phyloP scores from a whole-genome alignment of 768 basidiomycete species.

The Flagelloscypha sp. region DNA sequence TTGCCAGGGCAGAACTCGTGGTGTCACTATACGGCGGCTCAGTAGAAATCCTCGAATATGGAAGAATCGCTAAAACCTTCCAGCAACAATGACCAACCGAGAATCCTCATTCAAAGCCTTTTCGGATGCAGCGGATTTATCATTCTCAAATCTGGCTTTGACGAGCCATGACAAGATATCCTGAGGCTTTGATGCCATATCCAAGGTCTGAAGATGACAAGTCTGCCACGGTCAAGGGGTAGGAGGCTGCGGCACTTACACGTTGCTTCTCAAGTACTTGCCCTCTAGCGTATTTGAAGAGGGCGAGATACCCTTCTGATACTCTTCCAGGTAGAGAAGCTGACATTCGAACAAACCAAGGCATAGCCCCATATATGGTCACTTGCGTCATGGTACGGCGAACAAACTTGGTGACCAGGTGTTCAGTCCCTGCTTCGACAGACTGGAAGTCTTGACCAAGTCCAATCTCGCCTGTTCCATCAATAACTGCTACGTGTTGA shows the following conservation, averaged over 20 bases:
- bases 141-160: slow-evolving; percentile 3
- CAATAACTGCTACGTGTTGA: no score
- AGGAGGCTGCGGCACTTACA: background rate
- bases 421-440: background rate
- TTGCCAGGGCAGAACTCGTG: background rate
- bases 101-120: slow-evolving; percentile 1
- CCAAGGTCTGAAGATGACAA: background rate
- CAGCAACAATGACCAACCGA: background rate
- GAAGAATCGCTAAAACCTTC: background rate
- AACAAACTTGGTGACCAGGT: background rate
- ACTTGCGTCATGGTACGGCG: background rate
- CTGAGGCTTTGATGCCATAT: background rate
- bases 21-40: no score
- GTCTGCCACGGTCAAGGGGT: background rate
- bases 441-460: slow-evolving; percentile 2
- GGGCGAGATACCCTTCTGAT: no score
- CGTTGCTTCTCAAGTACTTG: background rate
- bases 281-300: background rate
- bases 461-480: no score
- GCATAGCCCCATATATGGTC: background rate
- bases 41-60: no score
- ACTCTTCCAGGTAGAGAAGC: no score
- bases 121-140: background rate
- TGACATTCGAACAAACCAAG: slow-evolving; percentile 1
- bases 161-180: slow-evolving; percentile 1